Evolutionary conservation across 805 yeast genomes (phyloP).

Genomic region (Ogataea wickerhamii): DNA sequence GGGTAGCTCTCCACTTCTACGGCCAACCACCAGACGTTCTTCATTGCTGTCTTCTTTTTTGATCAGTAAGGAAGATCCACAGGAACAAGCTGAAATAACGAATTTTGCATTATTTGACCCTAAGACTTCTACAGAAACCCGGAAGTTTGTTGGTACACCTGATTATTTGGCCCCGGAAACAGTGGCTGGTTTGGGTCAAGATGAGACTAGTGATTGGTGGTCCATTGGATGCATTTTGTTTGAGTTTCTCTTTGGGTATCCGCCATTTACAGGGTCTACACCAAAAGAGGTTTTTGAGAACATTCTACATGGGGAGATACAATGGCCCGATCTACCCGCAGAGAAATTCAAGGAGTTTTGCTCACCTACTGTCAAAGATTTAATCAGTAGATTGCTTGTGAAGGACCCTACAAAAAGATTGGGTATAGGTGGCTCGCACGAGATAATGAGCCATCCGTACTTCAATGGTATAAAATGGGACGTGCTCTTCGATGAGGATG

Average conservation of each 20-base stretch:
- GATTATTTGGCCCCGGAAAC: constrained; percentile 98
- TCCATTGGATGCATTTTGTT: constrained; percentile 93
- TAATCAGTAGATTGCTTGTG: constrained; percentile 59
- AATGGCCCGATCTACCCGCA: constrained; percentile 73
- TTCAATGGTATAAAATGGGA: constrained; percentile 75
- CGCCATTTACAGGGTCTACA: constrained; percentile 85
- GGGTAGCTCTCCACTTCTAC: constrained; percentile 45
- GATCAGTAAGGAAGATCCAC: constrained; percentile 43
- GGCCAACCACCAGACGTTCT: constrained; percentile 45
- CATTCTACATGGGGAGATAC: constrained; percentile 66
- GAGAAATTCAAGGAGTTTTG: constrained; percentile 53
- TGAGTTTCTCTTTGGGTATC: constrained; percentile 88
- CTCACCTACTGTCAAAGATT: constrained; percentile 66
- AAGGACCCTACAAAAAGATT: constrained; percentile 65
- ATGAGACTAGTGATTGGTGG: constrained; percentile 97
- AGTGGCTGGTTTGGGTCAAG: constrained; percentile 77
- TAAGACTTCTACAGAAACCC: constrained; percentile 39
- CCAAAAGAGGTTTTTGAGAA: constrained; percentile 82
- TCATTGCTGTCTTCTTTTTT: constrained; percentile 58
- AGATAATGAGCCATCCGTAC: constrained; percentile 76
- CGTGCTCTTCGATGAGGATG: constrained; percentile 60
- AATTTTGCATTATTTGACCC: constrained; percentile 76
- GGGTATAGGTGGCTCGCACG: constrained; percentile 76
- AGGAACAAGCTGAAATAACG: constrained; percentile 23
- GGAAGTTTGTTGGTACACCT: constrained; percentile 92